Conservation (phyloP, 2,329 filamentous ascomycete genomes). For the Penicillium sp. region DNA sequence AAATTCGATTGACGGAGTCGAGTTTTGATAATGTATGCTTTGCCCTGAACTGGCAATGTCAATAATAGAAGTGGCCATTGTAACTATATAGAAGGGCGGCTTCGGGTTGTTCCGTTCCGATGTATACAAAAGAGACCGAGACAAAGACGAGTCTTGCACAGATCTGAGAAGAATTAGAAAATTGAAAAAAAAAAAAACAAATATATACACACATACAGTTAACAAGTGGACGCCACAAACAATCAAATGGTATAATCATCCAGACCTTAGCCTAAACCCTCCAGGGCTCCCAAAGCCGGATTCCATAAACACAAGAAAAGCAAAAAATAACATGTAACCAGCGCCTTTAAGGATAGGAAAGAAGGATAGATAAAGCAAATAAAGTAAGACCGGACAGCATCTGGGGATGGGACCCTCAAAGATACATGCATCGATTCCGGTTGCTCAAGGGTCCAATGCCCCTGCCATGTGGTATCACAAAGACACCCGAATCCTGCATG, state of each 20-base stretch:
- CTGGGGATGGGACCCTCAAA: background rate
- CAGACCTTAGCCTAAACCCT: slow-evolving; percentile 7
- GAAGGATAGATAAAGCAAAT: slow-evolving; percentile 23
- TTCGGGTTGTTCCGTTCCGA: background rate
- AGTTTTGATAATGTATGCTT: background rate
- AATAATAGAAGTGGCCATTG: background rate
- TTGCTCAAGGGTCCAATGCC: background rate
- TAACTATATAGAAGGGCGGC: background rate
- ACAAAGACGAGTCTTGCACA: background rate
- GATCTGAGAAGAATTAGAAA: background rate
- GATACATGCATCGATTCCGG: background rate
- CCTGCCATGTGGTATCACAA: slow-evolving; percentile 6
- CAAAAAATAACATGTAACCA: slow-evolving; percentile 23
- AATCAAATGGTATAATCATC: slow-evolving; percentile 14
- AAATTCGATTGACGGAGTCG: background rate
- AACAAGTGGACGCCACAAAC: slow-evolving; percentile 8
- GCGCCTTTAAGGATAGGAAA: slow-evolving; percentile 22
- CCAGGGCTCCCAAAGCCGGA: slow-evolving; percentile 3
- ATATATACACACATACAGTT: slow-evolving; percentile 7
- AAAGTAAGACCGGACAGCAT: slow-evolving; percentile 9
- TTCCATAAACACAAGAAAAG: slow-evolving; percentile 1
- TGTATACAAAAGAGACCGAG: background rate
- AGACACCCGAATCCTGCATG: slow-evolving; percentile 1
- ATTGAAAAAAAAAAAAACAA: background rate
- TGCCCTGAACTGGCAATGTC: background rate